Conservation (phyloP, 1,284 basidiomycete genomes). For the Coriolopsis trogii region DNA sequence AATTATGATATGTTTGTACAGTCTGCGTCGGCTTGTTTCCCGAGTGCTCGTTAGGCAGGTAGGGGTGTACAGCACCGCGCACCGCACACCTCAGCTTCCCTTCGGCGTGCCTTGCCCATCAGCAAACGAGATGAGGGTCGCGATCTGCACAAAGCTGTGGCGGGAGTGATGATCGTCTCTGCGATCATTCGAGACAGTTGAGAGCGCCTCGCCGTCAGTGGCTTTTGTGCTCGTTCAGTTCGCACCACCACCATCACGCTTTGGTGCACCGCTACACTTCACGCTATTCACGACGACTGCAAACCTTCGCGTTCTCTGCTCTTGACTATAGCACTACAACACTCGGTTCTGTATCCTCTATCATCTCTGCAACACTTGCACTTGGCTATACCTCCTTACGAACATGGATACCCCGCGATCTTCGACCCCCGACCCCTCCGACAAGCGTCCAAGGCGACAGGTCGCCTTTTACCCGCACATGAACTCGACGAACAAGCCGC, state of each 20-base stretch:
- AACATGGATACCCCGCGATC: constrained; percentile 22
- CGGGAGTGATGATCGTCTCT: constrained; percentile 4
- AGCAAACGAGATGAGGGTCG: not conserved
- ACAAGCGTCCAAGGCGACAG: constrained; percentile 50
- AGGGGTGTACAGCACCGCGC: too few relatives aligned
- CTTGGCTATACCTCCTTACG: constrained; percentile 13
- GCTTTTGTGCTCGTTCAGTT: constrained; percentile 19
- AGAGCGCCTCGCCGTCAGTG: constrained; percentile 11
- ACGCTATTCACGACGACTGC: constrained; percentile 21
- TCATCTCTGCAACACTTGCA: too few relatives aligned
- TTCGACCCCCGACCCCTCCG: constrained; percentile 14
- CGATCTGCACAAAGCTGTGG: constrained; percentile 9
- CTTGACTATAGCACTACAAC: constrained; percentile 8
- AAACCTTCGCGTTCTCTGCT: constrained; percentile 2
- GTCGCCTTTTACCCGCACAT: constrained; percentile 78
- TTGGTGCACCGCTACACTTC: constrained; percentile 11
- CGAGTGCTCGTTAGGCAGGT: too few relatives aligned
- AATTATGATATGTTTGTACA: not conserved
- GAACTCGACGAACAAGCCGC: constrained; percentile 67
- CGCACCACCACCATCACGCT: constrained; percentile 21
- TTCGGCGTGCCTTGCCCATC: not conserved
- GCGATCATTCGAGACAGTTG: not conserved
- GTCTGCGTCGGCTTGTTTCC: too few relatives aligned
- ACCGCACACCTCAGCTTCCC: too few relatives aligned
- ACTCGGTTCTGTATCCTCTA: too few relatives aligned